phyloP scores from a whole-genome alignment of 2,329 filamentous ascomycete species.

The Hypoxylon sp. region DNA sequence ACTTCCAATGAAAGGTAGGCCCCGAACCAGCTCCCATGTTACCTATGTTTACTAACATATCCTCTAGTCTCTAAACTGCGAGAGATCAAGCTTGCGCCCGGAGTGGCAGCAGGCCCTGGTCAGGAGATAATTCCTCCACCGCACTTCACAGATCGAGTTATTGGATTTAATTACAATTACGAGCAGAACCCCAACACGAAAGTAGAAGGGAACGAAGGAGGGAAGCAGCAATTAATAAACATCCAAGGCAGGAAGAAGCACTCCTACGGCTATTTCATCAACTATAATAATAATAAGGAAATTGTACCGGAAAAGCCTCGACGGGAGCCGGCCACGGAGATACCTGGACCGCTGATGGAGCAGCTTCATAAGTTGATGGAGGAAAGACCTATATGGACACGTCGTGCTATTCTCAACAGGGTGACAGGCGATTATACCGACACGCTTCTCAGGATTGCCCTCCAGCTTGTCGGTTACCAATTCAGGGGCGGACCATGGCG shows the following conservation, averaged over 20 bases:
- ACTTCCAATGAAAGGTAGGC: constrained; percentile 75
- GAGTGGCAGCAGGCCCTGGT: constrained; percentile 68
- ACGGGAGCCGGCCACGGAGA: constrained; percentile 68
- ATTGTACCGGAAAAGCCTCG: constrained; percentile 73
- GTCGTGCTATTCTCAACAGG: constrained; percentile 82
- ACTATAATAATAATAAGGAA: constrained; percentile 70
- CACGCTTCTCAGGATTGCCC: constrained; percentile 76
- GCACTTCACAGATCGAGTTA: constrained; percentile 77
- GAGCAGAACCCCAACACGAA: constrained; percentile 86
- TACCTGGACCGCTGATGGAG: constrained; percentile 73
- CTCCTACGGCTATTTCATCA: constrained; percentile 69
- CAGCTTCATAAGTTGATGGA: constrained; percentile 75
- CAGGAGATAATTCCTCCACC: constrained; percentile 84
- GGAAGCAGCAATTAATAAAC: constrained; percentile 66
- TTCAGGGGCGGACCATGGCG: constrained; percentile 94
- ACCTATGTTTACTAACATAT: constrained; percentile 36
- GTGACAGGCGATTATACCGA: constrained; percentile 67
- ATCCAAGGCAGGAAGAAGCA: constrained; percentile 67
- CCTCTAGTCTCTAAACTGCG: constrained; percentile 63
- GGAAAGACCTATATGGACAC: constrained; percentile 86
- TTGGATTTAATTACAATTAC: constrained; percentile 85
- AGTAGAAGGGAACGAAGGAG: constrained; percentile 68
- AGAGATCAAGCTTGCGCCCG: constrained; percentile 75
- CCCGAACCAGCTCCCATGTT: neutral
- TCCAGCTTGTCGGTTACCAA: constrained; percentile 89